Evolutionary conservation across 345 rosid genomes (phyloP), one percentile per base, ranked within the genome.

Genomic region (Litchi chinensis): DNA sequence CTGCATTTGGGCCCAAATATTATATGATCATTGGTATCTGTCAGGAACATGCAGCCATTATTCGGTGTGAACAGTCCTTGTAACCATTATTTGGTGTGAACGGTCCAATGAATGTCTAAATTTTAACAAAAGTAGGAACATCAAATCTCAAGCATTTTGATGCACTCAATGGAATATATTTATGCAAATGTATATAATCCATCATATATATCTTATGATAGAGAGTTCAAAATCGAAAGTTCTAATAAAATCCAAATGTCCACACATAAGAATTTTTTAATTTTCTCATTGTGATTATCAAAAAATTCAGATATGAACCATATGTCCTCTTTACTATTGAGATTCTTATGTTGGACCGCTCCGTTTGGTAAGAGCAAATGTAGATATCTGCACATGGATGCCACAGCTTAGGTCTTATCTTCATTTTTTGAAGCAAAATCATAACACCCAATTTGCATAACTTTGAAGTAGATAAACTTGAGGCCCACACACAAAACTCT

Each of bases 401-500:
- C 84, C 72, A 73, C 48, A 57, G n/a, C 57, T 66, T 24, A 19
- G 40, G 78, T 77, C 84, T 78, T 75, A 79, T 83, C 85, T 77
- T 77, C 56, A 54, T 32, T 37, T 71, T 39, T 39, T 48, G 57
- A 66, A 26, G 74, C 64, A 82, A 81, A 79, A 81, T 82, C 80
- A 80, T 75, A 59, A 22, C 82, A 56, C 77, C 70, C 82, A 80
- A 74, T 60, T 71, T 79, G 81, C 41, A 73, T 60, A 3, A 54
- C 75, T 54, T n/a, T 4, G 43, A 67, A 82, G 54, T 41, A 67
- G 84, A 80, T 80, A 76, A 81, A 87, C 15, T 12, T 24, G 10
- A 70, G 88, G 83, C 80, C 90, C 85, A 83, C 87, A 76, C 1
- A 65, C 79, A 67, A 54, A 37, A 57, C 65, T 76, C 63, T 40